Percentiles rank a stretch among this genome's conserved stretches.
Conservation (phyloP, 371 early-diverging fungal species). For the Haplosporangium sp. region DNA sequence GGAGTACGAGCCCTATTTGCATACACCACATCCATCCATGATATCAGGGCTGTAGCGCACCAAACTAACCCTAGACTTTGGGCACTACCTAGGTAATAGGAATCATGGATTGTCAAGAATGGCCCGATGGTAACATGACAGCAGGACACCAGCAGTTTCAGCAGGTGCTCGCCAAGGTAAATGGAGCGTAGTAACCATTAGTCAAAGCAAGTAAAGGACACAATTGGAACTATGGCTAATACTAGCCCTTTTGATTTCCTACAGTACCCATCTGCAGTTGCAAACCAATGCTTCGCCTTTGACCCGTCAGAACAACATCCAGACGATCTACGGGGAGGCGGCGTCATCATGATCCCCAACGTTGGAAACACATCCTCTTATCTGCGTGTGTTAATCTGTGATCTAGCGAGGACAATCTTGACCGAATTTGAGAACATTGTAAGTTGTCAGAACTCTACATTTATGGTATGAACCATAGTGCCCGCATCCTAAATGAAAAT, state of each 20-base stretch:
- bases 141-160: conserved; percentile 75
- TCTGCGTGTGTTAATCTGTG: conserved; percentile 80
- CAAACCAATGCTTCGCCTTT: conserved; percentile 84
- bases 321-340: conserved; percentile 74
- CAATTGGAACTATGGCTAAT: not conserved
- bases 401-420: conserved; percentile 78
- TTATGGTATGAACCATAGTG: not conserved
- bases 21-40: too few species aligned
- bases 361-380: conserved; percentile 84
- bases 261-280: conserved; percentile 81
- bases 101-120: conserved; percentile 85
- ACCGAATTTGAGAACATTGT: conserved; percentile 68
- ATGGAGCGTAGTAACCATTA: conserved; percentile 3
- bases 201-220: too few species aligned
- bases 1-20: conserved; percentile 65
- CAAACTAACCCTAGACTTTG: too few species aligned
- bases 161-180: conserved; percentile 72
- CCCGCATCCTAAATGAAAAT: not conserved
- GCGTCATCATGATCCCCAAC: conserved; percentile 83
- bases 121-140: conserved; percentile 68
- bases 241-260: not conserved
- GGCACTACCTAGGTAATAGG: conserved; percentile 89
- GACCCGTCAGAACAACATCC: conserved; percentile 81
- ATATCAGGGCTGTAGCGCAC: too few species aligned
- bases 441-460: conserved; percentile 1